Evolutionary conservation across 768 basidiomycete genomes (phyloP).

Genomic region (Hericium erinaceus): DNA sequence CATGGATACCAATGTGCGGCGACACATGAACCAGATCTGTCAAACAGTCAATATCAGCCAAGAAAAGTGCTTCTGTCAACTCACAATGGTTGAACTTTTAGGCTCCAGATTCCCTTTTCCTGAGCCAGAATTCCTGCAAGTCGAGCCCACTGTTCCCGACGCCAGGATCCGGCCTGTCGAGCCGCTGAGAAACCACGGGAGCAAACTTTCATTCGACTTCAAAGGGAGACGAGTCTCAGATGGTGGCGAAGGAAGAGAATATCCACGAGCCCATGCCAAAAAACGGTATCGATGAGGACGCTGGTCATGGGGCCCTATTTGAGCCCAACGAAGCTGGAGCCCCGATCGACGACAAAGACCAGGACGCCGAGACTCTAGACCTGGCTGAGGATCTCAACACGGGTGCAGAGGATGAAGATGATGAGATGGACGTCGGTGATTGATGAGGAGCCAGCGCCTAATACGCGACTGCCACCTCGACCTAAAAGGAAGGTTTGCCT

Average conservation of each 20-base stretch:
- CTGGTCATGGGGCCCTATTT: constrained; percentile 16
- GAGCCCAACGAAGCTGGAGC: constrained; percentile 47
- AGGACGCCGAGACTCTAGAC: constrained; percentile 76
- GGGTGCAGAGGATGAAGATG: constrained; percentile 14
- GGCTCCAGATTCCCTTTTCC: not conserved
- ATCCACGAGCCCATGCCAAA: constrained; percentile 23
- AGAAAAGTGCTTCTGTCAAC: constrained; percentile 5
- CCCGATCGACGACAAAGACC: constrained; percentile 67
- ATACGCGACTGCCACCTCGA: no score
- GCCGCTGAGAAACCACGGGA: constrained; percentile 22
- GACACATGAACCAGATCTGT: not conserved
- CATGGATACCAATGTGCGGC: not conserved
- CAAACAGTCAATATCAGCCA: constrained; percentile 4
- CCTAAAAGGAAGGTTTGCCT: no score
- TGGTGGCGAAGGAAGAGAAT: constrained; percentile 42
- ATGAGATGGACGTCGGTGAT: constrained; percentile 21
- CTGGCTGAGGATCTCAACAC: constrained; percentile 83
- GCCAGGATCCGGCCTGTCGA: no score
- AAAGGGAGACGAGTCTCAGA: constrained; percentile 46
- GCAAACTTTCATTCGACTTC: constrained; percentile 46
- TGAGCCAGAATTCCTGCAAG: no score
- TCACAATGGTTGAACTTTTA: constrained; percentile 11
- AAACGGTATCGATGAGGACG: constrained; percentile 27
- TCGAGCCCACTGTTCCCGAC: no score
- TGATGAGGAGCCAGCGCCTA: constrained; percentile 6